Evolutionary conservation across 106 monocot genomes (phyloP).

Genomic region (Phalaenopsis equestris): DNA sequence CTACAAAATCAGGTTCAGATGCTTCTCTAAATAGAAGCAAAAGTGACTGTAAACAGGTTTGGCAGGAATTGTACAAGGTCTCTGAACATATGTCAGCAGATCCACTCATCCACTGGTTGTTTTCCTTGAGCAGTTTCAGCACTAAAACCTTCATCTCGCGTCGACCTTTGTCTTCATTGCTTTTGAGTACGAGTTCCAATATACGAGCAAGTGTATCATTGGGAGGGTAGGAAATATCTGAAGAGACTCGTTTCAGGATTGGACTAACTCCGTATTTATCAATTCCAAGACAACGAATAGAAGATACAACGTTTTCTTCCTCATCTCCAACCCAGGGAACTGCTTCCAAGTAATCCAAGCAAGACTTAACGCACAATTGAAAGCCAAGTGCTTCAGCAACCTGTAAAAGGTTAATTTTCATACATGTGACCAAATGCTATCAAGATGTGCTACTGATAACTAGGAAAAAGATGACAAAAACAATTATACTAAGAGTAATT

Average conservation of each 20-base stretch:
- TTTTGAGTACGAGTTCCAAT: constrained; percentile 83
- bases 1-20: constrained; percentile 35
- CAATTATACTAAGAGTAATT: too few species aligned
- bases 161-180: constrained; percentile 73
- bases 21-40: constrained; percentile 54
- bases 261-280: constrained; percentile 50
- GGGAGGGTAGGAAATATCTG: constrained; percentile 48
- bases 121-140: constrained; percentile 82
- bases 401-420: constrained; percentile 24
- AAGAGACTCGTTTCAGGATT: constrained; percentile 78
- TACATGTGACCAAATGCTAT: not conserved
- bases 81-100: constrained; percentile 55
- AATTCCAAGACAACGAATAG: constrained; percentile 44
- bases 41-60: constrained; percentile 53
- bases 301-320: constrained; percentile 81
- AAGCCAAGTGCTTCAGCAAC: constrained; percentile 83
- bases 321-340: constrained; percentile 95
- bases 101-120: constrained; percentile 37
- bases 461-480: too few species aligned
- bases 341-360: constrained; percentile 94
- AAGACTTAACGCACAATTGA: constrained; percentile 59
- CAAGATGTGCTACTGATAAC: too few species aligned
- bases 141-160: constrained; percentile 91
- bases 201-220: constrained; percentile 77
- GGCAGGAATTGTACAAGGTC: constrained; percentile 66